These are phyloP conservation scores for Russula abietina DNA, from an alignment of 768 basidiomycete genomes.

Conservation along the genomic window DNA sequence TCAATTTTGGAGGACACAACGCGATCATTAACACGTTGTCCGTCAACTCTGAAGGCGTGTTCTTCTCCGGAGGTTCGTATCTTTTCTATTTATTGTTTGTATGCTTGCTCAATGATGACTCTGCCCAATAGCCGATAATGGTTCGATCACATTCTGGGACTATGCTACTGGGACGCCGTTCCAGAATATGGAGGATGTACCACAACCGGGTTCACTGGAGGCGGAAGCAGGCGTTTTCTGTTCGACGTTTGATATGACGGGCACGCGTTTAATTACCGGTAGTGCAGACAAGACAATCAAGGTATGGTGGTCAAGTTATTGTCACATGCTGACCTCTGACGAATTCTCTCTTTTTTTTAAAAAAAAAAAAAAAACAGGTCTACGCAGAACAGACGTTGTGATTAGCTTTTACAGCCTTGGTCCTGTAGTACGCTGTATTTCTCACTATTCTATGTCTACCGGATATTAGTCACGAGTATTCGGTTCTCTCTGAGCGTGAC, in stretches of 20 bases:
- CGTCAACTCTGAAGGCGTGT: constrained; percentile 92
- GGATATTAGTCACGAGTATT: not conserved
- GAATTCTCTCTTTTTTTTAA: not conserved
- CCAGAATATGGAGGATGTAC: constrained; percentile 88
- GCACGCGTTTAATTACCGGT: constrained; percentile 89
- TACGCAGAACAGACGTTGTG: constrained; percentile 69
- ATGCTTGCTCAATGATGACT: not conserved
- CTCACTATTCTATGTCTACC: not conserved
- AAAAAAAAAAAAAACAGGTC: constrained; percentile 40
- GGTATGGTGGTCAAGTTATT: constrained; percentile 40
- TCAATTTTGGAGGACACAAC: constrained; percentile 94
- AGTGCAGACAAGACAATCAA: constrained; percentile 99
- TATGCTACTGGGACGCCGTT: constrained; percentile 92
- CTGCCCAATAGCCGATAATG: constrained; percentile 71
- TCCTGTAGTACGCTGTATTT: constrained; percentile 1
- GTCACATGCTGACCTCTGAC: not conserved
- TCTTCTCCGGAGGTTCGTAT: constrained; percentile 87
- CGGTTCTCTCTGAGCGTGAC: not conserved
- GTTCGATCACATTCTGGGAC: constrained; percentile 89
- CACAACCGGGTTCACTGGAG: constrained; percentile 96
- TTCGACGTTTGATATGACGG: constrained; percentile 94
- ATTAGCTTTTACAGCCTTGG: not conserved
- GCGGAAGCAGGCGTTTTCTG: constrained; percentile 97
- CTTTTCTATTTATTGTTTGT: not conserved
- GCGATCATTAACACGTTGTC: constrained; percentile 95